Conservation (phyloP, 169 alveolate species). For the Cryptosporidium sp. region DNA sequence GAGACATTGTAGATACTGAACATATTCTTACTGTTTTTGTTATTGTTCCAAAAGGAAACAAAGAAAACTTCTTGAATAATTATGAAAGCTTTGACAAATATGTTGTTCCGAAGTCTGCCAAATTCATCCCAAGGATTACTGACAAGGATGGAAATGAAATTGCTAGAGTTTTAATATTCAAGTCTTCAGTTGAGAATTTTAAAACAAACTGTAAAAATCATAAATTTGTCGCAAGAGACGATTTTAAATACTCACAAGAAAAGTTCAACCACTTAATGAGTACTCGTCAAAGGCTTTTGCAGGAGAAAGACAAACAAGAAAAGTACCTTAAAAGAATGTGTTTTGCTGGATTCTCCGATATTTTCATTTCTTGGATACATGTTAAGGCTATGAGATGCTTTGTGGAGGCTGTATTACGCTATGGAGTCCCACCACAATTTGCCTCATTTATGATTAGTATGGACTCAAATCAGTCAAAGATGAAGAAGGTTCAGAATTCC, state of each 20-base stretch:
- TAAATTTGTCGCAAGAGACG: conserved; percentile 82
- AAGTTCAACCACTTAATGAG: conserved; percentile 83
- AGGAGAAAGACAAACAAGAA: conserved; percentile 87
- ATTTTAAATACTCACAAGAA: conserved; percentile 86
- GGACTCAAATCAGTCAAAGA: conserved; percentile 71
- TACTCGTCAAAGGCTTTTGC: conserved; percentile 83
- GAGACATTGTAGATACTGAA: conserved; percentile 85
- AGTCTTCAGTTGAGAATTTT: conserved; percentile 82
- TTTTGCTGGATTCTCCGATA: conserved; percentile 89
- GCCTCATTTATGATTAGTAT: conserved; percentile 82
- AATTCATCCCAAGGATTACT: conserved; percentile 78
- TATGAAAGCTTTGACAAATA: conserved; percentile 82
- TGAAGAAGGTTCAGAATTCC: conserved; percentile 73
- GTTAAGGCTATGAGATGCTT: conserved; percentile 90
- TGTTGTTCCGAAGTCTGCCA: conserved; percentile 89
- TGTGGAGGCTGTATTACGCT: conserved; percentile 90
- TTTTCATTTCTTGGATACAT: conserved; percentile 88
- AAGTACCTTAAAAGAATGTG: conserved; percentile 87
- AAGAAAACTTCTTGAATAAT: conserved; percentile 78
- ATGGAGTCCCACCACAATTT: conserved; percentile 91
- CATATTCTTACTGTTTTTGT: conserved; percentile 87
- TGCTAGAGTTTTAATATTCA: conserved; percentile 85
- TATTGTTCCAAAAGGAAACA: conserved; percentile 83
- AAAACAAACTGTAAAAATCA: conserved; percentile 81
- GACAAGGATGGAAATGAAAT: conserved; percentile 86